Evolutionary conservation across 805 yeast species (phyloP).

Genomic region (Zygoascus tannicola): DNA sequence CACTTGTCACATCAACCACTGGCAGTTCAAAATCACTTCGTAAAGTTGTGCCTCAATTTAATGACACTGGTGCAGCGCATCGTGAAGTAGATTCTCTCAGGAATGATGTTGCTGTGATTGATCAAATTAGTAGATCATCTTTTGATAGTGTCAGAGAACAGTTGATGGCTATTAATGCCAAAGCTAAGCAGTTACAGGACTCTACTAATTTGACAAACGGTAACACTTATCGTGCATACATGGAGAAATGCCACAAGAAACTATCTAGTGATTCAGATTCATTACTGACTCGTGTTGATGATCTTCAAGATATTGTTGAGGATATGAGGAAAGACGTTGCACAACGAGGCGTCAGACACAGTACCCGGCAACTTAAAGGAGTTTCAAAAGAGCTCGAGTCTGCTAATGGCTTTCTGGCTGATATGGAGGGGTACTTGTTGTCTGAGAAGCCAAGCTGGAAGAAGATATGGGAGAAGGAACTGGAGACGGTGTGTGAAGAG

Average conservation of each 20-base stretch:
- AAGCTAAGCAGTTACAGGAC: slow-evolving; percentile 11
- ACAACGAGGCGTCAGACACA: slow-evolving; percentile 75
- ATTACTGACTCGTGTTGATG: slow-evolving; percentile 74
- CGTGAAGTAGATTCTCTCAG: slow-evolving; percentile 13
- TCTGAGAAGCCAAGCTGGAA: slow-evolving; percentile 81
- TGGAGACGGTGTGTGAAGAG: slow-evolving; percentile 85
- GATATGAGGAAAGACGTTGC: slow-evolving; percentile 86
- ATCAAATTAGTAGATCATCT: slow-evolving; percentile 16
- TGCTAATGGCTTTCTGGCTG: slow-evolving; percentile 45
- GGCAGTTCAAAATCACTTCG: background rate
- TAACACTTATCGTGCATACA: slow-evolving; percentile 39
- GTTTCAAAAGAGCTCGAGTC: slow-evolving; percentile 55
- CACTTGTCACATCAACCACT: background rate
- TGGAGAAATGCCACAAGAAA: slow-evolving; percentile 65
- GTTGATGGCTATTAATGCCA: slow-evolving; percentile 9
- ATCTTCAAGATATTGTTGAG: slow-evolving; percentile 84
- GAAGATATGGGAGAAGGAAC: slow-evolving; percentile 82
- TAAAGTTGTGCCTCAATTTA: background rate
- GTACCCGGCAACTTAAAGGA: slow-evolving; percentile 58
- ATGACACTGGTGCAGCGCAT: background rate
- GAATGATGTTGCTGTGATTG: slow-evolving; percentile 20
- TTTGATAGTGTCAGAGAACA: slow-evolving; percentile 13
- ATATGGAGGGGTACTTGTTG: slow-evolving; percentile 51
- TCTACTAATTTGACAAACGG: slow-evolving; percentile 11
- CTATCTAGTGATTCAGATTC: slow-evolving; percentile 70